These are phyloP conservation scores for Dactylellina cionopaga DNA, from an alignment of 2,329 filamentous ascomycete species.

Conservation along the genomic window DNA sequence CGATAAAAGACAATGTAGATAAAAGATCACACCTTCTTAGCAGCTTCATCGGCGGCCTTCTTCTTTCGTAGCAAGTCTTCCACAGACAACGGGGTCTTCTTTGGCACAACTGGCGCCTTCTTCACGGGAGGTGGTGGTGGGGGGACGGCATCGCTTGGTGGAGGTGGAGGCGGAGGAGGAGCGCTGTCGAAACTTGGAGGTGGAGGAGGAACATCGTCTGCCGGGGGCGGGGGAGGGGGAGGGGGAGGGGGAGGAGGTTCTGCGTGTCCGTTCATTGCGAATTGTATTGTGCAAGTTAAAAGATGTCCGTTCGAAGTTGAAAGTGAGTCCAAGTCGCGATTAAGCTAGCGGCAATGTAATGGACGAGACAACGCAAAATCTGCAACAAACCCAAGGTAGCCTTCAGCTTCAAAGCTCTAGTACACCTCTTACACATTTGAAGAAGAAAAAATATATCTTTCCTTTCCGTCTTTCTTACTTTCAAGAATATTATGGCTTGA, in stretches of 20 bases:
- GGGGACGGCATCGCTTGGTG: slow-evolving; percentile 53
- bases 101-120: slow-evolving; percentile 62
- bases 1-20: slow-evolving; percentile 54
- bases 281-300: slow-evolving; percentile 46
- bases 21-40: slow-evolving; percentile 71
- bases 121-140: slow-evolving; percentile 59
- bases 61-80: slow-evolving; percentile 87
- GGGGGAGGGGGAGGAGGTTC: slow-evolving; percentile 61
- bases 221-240: slow-evolving; percentile 62
- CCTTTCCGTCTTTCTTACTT: too few species aligned
- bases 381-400: too few species aligned
- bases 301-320: slow-evolving; percentile 18
- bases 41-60: slow-evolving; percentile 83
- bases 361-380: slow-evolving; percentile 27
- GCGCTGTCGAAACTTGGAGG: slow-evolving; percentile 61
- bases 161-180: slow-evolving; percentile 60
- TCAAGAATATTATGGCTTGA: too few species aligned
- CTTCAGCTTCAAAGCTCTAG: not conserved
- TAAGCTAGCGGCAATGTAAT: too few species aligned
- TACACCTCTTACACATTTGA: not conserved
- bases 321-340: slow-evolving; percentile 8
- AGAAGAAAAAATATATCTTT: too few species aligned
- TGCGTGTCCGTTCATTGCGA: slow-evolving; percentile 23
- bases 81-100: slow-evolving; percentile 73
- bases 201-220: slow-evolving; percentile 59